Percentiles rank a stretch among this genome's conserved stretches.
Evolutionary conservation across 768 basidiomycete genomes (phyloP).

Genomic region (Podaxis rugospora): DNA sequence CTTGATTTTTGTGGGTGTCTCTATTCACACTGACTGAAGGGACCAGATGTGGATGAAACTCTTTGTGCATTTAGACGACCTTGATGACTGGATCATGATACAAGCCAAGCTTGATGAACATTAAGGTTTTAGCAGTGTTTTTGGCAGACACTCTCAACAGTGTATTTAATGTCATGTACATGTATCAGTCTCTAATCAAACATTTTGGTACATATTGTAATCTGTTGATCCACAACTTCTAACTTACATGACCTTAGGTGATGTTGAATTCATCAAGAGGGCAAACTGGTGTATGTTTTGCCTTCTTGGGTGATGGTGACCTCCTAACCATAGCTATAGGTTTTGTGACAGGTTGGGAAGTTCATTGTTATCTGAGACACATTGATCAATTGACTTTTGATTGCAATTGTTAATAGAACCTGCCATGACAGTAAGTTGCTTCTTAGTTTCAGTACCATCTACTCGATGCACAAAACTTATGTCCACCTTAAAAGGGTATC

Average conservation of each 20-base stretch:
- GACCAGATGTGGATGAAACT: constrained; percentile 42
- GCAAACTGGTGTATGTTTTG: constrained; percentile 12
- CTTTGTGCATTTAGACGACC: constrained; percentile 27
- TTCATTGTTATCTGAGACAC: too few relatives aligned
- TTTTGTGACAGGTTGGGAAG: constrained; percentile 12
- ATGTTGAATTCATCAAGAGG: constrained; percentile 8
- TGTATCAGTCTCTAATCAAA: constrained; percentile 42
- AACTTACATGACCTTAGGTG: constrained; percentile 9
- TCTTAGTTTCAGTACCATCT: neutral
- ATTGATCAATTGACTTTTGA: neutral
- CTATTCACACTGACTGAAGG: constrained; percentile 20
- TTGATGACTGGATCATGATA: neutral
- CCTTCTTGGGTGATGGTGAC: neutral
- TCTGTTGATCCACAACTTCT: neutral
- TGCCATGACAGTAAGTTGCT: constrained; percentile 32
- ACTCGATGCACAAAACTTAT: neutral
- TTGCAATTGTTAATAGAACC: constrained; percentile 29
- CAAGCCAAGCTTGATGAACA: constrained; percentile 27
- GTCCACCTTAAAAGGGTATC: constrained; percentile 29
- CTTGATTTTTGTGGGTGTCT: neutral
- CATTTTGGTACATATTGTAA: constrained; percentile 34
- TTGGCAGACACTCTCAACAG: constrained; percentile 47
- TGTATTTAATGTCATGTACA: constrained; percentile 36
- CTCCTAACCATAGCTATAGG: neutral
- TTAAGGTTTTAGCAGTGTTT: constrained; percentile 24